A percentile compares a stretch with the other conserved stretches of the same genome.
These are phyloP conservation scores for Eutreptiella sp. DNA, from an alignment of 208 protist species.

Conservation along the genomic window DNA sequence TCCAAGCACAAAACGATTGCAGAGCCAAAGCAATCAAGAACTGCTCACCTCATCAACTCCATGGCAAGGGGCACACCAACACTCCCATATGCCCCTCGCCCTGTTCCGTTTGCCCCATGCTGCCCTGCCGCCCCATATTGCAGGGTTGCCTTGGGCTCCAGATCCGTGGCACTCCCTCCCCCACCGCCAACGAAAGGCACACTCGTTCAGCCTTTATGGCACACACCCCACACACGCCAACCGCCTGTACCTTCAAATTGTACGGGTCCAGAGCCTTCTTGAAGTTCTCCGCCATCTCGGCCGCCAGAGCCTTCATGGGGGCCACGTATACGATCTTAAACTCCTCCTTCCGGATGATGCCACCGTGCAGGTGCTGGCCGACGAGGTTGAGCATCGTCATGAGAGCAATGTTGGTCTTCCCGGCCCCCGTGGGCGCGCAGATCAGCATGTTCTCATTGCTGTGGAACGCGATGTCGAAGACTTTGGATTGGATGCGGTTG, in stretches of 20 bases:
- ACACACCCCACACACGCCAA: too few species aligned
- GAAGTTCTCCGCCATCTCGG: slow-evolving; percentile 96
- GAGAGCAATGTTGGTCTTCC: slow-evolving; percentile 96
- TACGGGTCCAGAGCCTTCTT: slow-evolving; percentile 72
- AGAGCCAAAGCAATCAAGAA: too few species aligned
- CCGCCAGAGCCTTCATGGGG: slow-evolving; percentile 99
- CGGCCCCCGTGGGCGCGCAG: slow-evolving; percentile 96
- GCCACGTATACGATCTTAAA: slow-evolving; percentile 99
- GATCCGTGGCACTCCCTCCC: too few species aligned
- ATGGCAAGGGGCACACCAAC: too few species aligned
- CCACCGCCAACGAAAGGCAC: too few species aligned
- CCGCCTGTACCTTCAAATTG: slow-evolving; percentile 69
- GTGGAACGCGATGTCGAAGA: slow-evolving; percentile 92
- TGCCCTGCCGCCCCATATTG: too few species aligned
- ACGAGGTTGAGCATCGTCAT: slow-evolving; percentile 89
- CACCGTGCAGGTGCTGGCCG: slow-evolving; percentile 59
- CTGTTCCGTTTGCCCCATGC: too few species aligned
- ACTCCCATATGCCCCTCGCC: too few species aligned
- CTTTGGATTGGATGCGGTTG: slow-evolving; percentile 89
- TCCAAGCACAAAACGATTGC: too few species aligned
- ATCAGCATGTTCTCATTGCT: slow-evolving; percentile 97
- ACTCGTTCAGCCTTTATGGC: too few species aligned
- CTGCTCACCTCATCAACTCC: too few species aligned
- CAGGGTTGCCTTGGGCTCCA: too few species aligned
- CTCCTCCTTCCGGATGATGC: slow-evolving; percentile 69